These are phyloP conservation scores for Voacanga thouarsii DNA, from an alignment of 257 asterid genomes.

Conservation along the genomic window DNA sequence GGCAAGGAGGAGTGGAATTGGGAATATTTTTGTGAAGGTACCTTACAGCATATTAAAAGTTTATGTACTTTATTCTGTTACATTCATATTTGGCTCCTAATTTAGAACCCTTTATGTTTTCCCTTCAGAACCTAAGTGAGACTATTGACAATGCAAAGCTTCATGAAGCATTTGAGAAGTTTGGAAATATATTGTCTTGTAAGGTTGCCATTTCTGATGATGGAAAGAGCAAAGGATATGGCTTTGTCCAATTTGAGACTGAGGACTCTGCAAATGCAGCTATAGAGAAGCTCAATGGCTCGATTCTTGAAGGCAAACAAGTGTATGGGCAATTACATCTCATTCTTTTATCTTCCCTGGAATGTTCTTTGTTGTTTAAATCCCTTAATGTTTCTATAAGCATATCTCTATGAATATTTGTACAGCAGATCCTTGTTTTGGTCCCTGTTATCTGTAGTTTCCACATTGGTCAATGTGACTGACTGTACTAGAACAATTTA, in stretches of 20 bases:
- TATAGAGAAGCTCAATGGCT: constrained; percentile 45
- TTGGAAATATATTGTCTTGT: constrained; percentile 38
- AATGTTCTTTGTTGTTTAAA: not conserved
- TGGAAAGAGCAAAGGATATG: constrained; percentile 60
- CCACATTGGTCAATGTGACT: not conserved
- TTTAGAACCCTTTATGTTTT: not conserved
- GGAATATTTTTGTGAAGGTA: constrained; percentile 69
- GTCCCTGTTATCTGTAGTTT: not conserved
- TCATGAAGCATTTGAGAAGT: constrained; percentile 33
- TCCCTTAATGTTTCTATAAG: not conserved
- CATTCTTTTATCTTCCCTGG: not conserved
- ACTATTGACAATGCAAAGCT: constrained; percentile 34
- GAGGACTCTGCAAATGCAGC: constrained; percentile 52
- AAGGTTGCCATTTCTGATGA: constrained; percentile 38
- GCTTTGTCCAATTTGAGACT: constrained; percentile 49
- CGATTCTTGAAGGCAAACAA: constrained; percentile 28
- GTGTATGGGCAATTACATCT: constrained; percentile 27
- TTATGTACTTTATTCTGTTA: not conserved
- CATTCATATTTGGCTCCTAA: not conserved
- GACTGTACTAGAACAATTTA: not conserved
- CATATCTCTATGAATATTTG: not conserved
- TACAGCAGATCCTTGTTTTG: not conserved
- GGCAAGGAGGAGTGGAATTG: constrained; percentile 44
- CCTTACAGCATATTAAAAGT: not conserved
- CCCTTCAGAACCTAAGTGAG: constrained; percentile 36